phyloP scores from a whole-genome alignment of 805 yeast genomes.

The Candida caryicola region DNA sequence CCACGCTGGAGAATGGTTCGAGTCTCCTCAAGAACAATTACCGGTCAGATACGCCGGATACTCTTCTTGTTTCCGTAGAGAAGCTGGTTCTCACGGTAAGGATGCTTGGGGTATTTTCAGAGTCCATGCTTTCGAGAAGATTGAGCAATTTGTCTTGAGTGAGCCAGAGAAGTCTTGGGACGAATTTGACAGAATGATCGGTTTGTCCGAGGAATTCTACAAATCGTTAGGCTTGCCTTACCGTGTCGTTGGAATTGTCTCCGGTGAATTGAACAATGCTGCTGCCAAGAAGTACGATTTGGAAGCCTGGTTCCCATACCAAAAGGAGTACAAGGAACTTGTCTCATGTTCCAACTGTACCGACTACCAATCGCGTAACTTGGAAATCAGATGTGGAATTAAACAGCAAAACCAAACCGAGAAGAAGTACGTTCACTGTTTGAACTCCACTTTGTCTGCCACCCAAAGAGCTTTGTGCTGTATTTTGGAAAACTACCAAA shows the following conservation, averaged over 20 bases:
- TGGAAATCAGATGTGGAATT: constrained; percentile 98
- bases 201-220: constrained; percentile 87
- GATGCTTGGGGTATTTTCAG: constrained; percentile 99
- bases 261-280: constrained; percentile 97
- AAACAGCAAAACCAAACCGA: constrained; percentile 92
- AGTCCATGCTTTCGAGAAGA: constrained; percentile 97
- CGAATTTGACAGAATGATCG: constrained; percentile 96
- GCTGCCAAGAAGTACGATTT: constrained; percentile 98
- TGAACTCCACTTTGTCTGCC: constrained; percentile 95
- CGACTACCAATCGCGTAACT: constrained; percentile 97
- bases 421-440: constrained; percentile 97
- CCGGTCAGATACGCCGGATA: constrained; percentile 97
- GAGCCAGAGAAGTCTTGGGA: constrained; percentile 99
- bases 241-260: constrained; percentile 96
- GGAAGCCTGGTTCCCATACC: constrained; percentile 99
- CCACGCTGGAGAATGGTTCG: constrained; percentile 98
- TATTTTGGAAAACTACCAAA: constrained; percentile 95
- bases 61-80: constrained; percentile 98
- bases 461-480: constrained; percentile 98
- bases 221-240: constrained; percentile 89
- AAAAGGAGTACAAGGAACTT: constrained; percentile 95
- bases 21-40: constrained; percentile 92
- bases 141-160: constrained; percentile 92
- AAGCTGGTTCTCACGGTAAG: constrained; percentile 98
- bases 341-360: constrained; percentile 99